Evolutionary conservation across 2,329 filamentous ascomycete species (phyloP).

Genomic region (Xylariaceae sp.): DNA sequence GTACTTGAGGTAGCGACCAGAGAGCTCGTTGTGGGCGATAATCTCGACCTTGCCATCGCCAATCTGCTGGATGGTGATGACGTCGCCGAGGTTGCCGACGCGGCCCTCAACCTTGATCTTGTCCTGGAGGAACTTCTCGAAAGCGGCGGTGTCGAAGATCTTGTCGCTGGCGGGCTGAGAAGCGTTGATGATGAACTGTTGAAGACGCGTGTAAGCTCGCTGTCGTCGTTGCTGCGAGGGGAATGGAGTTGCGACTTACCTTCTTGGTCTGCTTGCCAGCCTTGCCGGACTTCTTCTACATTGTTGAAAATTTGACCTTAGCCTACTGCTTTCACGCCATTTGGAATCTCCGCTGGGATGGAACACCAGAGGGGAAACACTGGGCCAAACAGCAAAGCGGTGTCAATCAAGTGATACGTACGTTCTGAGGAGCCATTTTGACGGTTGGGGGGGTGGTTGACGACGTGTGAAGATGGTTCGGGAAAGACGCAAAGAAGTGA

Average conservation of each 20-base stretch:
- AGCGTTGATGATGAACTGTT: slow-evolving; percentile 97
- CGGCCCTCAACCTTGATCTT: slow-evolving; percentile 99
- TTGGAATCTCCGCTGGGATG: slow-evolving; percentile 34
- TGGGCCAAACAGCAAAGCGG: slow-evolving; percentile 90
- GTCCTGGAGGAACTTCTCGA: slow-evolving; percentile 99
- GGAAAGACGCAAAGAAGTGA: slow-evolving; percentile 63
- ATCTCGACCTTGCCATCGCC: slow-evolving; percentile 98
- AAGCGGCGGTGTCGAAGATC: slow-evolving; percentile 98
- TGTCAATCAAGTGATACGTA: slow-evolving; percentile 68
- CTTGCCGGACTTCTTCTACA: slow-evolving; percentile 64
- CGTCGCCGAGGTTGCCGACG: slow-evolving; percentile 95
- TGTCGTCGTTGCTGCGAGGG: neutral
- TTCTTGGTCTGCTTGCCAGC: slow-evolving; percentile 76
- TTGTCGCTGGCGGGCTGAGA: slow-evolving; percentile 97
- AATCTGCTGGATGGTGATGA: slow-evolving; percentile 80
- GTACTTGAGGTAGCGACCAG: slow-evolving; percentile 99
- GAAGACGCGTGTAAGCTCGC: neutral
- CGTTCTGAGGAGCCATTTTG: slow-evolving; percentile 80
- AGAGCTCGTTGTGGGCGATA: slow-evolving; percentile 95
- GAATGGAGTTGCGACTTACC: slow-evolving; percentile 43
- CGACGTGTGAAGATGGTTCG: slow-evolving; percentile 28
- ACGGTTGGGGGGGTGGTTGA: slow-evolving; percentile 18
- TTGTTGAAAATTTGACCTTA: slow-evolving; percentile 62
- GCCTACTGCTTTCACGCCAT: slow-evolving; percentile 84
- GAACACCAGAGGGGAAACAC: slow-evolving; percentile 34